phyloP scores from a whole-genome alignment of 108 stramenopile genomes.

The Nitzschia inconspicua region DNA sequence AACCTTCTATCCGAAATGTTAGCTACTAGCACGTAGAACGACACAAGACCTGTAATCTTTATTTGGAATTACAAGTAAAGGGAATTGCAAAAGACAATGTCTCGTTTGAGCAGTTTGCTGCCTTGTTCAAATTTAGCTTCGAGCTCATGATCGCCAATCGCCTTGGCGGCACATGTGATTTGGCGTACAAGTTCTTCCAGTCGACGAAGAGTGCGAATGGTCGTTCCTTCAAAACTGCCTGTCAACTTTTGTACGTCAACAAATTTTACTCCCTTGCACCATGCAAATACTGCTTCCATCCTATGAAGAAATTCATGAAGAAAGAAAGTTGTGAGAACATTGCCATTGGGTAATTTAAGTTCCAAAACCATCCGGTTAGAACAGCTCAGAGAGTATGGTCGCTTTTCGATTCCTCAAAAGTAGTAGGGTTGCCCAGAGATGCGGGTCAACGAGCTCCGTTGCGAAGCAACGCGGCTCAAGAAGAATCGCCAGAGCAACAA shows the following conservation, averaged over 20 bases:
- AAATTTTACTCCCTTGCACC: slow-evolving; percentile 97
- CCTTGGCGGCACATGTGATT: slow-evolving; percentile 84
- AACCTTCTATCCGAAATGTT: neutral
- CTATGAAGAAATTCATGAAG: slow-evolving; percentile 26
- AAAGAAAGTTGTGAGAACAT: neutral
- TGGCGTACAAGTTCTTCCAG: slow-evolving; percentile 98
- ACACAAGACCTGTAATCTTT: neutral
- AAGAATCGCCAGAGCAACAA: slow-evolving; percentile 39
- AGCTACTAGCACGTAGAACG: too few species aligned
- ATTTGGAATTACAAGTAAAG: slow-evolving; percentile 72
- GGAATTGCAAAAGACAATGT: slow-evolving; percentile 98
- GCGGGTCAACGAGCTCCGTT: slow-evolving; percentile 49
- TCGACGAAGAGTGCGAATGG: slow-evolving; percentile 93
- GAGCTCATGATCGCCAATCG: slow-evolving; percentile 94
- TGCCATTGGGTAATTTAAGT: neutral
- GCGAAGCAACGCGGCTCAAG: slow-evolving; percentile 61
- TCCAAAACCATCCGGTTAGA: neutral
- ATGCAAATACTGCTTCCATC: slow-evolving; percentile 97
- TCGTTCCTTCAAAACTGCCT: slow-evolving; percentile 95
- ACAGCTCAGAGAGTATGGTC: slow-evolving; percentile 78
- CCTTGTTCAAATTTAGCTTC: slow-evolving; percentile 93
- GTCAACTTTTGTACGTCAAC: slow-evolving; percentile 94
- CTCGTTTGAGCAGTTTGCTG: slow-evolving; percentile 90
- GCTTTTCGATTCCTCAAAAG: slow-evolving; percentile 72
- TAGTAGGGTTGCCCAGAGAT: slow-evolving; percentile 37